These are phyloP conservation scores for Jackrogersella minutella DNA, from an alignment of 495 filamentous ascomycete species.

Conservation along the genomic window DNA sequence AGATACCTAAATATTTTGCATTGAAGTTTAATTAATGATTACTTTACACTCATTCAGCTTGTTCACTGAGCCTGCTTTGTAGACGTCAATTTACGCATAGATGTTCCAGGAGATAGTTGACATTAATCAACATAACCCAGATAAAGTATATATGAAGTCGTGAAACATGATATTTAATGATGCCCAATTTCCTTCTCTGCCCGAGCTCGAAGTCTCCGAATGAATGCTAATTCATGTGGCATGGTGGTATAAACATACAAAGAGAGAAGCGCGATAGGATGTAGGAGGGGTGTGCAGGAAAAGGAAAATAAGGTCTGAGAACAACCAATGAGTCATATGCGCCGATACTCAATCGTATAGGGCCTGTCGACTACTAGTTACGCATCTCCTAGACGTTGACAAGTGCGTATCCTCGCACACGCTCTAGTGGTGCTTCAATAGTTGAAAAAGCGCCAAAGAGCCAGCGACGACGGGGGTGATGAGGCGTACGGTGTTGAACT, in stretches of 20 bases:
- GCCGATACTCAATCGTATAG: not conserved
- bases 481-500: conserved; percentile 48
- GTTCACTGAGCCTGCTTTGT: not conserved
- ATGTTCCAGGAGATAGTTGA: too few relatives aligned
- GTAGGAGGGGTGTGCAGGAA: not conserved
- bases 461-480: conserved; percentile 55
- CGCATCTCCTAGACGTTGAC: not conserved
- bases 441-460: conserved; percentile 48
- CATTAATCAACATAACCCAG: not conserved
- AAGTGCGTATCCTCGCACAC: not conserved
- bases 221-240: not conserved
- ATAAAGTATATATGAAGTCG: not conserved
- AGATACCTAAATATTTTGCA: not conserved
- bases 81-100: too few relatives aligned
- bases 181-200: not conserved
- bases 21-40: not conserved
- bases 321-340: not conserved
- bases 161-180: not conserved
- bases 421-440: conserved; percentile 30
- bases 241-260: not conserved
- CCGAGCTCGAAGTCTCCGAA: not conserved
- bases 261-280: not conserved
- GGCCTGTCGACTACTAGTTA: not conserved
- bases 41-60: not conserved
- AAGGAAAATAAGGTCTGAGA: not conserved